Percentiles rank a stretch among this genome's conserved stretches.
These are phyloP conservation scores for Stereocaulon alpinum DNA, from an alignment of 495 filamentous ascomycete species.

Conservation along the genomic window DNA sequence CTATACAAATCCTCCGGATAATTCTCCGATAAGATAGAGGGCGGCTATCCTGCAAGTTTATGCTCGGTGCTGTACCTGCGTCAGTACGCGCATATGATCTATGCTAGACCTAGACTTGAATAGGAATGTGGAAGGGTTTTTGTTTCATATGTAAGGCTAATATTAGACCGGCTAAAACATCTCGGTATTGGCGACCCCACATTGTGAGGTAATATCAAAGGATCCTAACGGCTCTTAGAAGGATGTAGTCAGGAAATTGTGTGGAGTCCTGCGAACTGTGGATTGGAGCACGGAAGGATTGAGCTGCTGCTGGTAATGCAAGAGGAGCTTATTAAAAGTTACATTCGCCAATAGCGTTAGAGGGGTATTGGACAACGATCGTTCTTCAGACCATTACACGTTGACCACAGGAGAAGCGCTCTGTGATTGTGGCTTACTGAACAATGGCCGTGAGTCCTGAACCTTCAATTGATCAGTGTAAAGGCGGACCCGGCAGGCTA, in stretches of 20 bases:
- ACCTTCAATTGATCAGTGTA: background rate
- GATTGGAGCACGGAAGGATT: too few species aligned
- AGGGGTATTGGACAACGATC: too few species aligned
- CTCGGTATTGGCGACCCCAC: background rate
- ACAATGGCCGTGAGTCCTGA: background rate
- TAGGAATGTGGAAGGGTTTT: background rate
- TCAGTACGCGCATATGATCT: background rate
- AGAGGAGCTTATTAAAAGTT: too few species aligned
- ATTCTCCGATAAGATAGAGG: conserved; percentile 4
- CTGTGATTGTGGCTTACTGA: background rate
- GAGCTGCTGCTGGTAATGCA: too few species aligned
- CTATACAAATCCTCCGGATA: conserved; percentile 9
- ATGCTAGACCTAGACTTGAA: background rate
- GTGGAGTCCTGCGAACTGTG: too few species aligned
- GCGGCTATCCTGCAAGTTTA: background rate
- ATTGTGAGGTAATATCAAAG: background rate
- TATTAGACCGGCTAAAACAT: conserved; percentile 3
- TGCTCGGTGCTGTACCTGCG: background rate
- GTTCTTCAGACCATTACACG: too few species aligned
- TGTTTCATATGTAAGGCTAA: background rate
- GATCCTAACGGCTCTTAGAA: background rate
- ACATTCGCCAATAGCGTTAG: too few species aligned
- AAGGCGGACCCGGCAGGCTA: background rate
- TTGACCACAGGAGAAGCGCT: too few species aligned
- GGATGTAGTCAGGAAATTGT: background rate